Conservation (phyloP, 208 protist genomes). For the Acanthamoeba culbertsoni region DNA sequence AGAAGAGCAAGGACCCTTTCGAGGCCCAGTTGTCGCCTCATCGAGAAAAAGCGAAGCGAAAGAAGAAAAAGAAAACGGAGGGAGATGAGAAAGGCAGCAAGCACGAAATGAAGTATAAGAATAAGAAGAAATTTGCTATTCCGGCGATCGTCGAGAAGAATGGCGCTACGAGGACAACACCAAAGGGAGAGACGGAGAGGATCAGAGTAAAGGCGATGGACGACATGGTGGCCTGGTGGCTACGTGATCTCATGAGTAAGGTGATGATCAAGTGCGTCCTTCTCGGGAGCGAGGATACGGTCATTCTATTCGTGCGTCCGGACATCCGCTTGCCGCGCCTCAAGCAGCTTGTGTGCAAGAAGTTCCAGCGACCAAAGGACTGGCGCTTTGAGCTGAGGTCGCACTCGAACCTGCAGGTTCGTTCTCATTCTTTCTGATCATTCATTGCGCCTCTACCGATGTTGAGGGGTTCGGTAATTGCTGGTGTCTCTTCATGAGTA, state of each 20-base stretch:
- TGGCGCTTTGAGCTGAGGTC: background rate
- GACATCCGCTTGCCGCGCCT: background rate
- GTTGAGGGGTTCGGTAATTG: too few relatives aligned
- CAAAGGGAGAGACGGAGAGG: background rate
- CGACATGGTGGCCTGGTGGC: background rate
- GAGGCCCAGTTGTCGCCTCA: too few relatives aligned
- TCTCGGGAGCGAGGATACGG: background rate
- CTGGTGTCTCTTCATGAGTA: too few relatives aligned
- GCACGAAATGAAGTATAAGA: too few relatives aligned
- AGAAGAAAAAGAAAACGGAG: background rate
- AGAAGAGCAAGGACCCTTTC: too few relatives aligned
- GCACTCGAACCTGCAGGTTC: background rate
- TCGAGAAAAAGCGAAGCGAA: too few relatives aligned
- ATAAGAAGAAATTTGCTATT: too few relatives aligned
- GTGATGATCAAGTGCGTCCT: conserved; percentile 1
- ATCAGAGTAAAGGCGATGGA: background rate
- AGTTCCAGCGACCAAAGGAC: background rate
- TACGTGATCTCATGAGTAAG: background rate
- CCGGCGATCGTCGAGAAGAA: too few relatives aligned
- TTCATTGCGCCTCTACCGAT: background rate
- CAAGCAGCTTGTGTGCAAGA: background rate
- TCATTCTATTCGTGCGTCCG: background rate
- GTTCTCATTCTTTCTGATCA: background rate
- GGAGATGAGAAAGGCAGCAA: background rate
- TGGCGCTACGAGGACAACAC: background rate